Evolutionary conservation across 345 rosid species (phyloP).

Genomic region (Gossypium turneri): DNA sequence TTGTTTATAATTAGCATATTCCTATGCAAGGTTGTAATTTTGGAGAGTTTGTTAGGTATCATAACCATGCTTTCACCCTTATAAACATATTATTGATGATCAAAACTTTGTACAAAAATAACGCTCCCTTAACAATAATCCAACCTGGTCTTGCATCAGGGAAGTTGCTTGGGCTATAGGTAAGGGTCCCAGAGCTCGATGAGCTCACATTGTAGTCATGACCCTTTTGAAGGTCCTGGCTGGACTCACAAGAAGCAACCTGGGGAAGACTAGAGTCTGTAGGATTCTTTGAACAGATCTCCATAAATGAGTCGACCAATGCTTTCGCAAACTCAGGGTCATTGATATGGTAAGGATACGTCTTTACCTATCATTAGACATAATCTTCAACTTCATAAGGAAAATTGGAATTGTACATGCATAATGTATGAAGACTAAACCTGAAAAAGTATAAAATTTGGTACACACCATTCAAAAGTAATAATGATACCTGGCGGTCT

Average conservation of each 20-base stretch:
- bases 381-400: slow-evolving; percentile 13
- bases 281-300: slow-evolving; percentile 40
- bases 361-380: slow-evolving; percentile 47
- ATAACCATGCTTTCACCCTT: not conserved
- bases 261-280: slow-evolving; percentile 26
- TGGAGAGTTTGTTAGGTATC: not conserved
- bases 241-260: slow-evolving; percentile 23
- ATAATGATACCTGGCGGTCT: slow-evolving; percentile 52
- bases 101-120: not conserved
- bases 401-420: not conserved
- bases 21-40: not conserved
- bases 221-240: slow-evolving; percentile 27
- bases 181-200: slow-evolving; percentile 34
- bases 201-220: slow-evolving; percentile 18
- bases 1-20: slow-evolving; percentile 6
- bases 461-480: slow-evolving; percentile 4
- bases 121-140: not conserved
- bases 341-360: slow-evolving; percentile 64
- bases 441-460: slow-evolving; percentile 12
- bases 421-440: not conserved
- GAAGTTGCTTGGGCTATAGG: slow-evolving; percentile 60
- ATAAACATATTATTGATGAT: not conserved
- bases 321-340: slow-evolving; percentile 80
- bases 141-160: slow-evolving; percentile 88
- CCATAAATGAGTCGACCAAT: slow-evolving; percentile 67